Percentiles rank a stretch among this genome's conserved stretches.
Evolutionary conservation across 2,329 filamentous ascomycete species (phyloP).

Genomic region (Fusarium sambucinum): DNA sequence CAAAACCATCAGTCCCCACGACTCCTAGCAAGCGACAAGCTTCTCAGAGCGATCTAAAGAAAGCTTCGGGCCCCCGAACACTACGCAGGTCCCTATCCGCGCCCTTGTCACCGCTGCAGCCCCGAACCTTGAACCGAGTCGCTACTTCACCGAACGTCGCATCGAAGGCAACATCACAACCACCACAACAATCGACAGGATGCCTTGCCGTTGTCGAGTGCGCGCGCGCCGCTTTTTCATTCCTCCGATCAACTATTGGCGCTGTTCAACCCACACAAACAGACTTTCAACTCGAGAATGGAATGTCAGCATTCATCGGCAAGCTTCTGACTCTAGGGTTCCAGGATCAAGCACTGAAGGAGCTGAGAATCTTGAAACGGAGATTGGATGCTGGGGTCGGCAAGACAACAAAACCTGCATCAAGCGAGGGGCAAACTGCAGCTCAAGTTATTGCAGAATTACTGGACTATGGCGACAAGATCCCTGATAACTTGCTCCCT

Average conservation of each 20-base stretch:
- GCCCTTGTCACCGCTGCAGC: conserved; percentile 71
- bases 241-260: conserved; percentile 69
- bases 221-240: conserved; percentile 74
- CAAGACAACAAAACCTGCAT: conserved; percentile 50
- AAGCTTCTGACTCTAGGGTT: conserved; percentile 74
- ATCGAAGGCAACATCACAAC: conserved; percentile 51
- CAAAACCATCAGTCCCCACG: conserved; percentile 61
- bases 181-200: conserved; percentile 54
- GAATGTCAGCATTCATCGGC: conserved; percentile 76
- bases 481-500: conserved; percentile 59
- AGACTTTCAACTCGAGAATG: conserved; percentile 77
- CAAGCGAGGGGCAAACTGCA: conserved; percentile 50
- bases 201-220: conserved; percentile 75
- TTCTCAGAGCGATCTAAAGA: conserved; percentile 51
- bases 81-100: conserved; percentile 68
- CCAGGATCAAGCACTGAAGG: conserved; percentile 76
- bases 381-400: conserved; percentile 63
- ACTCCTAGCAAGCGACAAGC: conserved; percentile 52
- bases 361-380: conserved; percentile 74
- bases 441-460: conserved; percentile 65
- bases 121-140: conserved; percentile 71
- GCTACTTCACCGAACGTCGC: conserved; percentile 63
- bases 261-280: conserved; percentile 66
- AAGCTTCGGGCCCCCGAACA: conserved; percentile 55
- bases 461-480: conserved; percentile 68